Conservation (phyloP, 352 stramenopile species). For the Phytopythium cucurbitacearum region DNA sequence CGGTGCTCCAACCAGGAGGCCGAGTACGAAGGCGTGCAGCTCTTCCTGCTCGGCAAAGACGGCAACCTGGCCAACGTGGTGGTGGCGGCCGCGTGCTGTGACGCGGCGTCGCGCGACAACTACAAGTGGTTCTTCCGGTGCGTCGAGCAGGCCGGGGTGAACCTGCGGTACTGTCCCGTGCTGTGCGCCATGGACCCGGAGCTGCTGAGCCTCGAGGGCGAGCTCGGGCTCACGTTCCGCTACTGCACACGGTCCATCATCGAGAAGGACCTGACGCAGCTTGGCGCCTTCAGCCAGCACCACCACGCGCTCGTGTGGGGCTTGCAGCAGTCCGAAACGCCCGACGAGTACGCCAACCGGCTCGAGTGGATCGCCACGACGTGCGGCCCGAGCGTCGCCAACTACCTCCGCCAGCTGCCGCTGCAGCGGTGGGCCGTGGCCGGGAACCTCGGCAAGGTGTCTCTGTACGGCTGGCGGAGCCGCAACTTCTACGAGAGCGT, state of each 20-base stretch:
- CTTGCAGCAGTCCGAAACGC: conserved; percentile 36
- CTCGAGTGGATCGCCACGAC: conserved; percentile 50
- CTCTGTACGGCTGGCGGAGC: conserved; percentile 46
- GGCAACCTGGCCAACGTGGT: conserved; percentile 40
- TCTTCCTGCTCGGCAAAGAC: conserved; percentile 52
- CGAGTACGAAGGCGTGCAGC: conserved; percentile 37
- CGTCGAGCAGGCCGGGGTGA: conserved; percentile 33
- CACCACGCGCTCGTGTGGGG: conserved; percentile 51
- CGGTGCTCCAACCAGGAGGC: conserved; percentile 18
- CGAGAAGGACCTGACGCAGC: conserved; percentile 34
- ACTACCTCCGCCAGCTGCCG: conserved; percentile 32
- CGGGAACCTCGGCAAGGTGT: conserved; percentile 31
- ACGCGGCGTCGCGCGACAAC: conserved; percentile 34
- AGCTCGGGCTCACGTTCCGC: conserved; percentile 38
- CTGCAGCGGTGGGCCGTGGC: conserved; percentile 47
- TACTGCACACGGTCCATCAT: conserved; percentile 58
- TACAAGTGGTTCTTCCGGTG: conserved; percentile 49
- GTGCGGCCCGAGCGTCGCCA: conserved; percentile 34
- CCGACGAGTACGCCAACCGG: conserved; percentile 43
- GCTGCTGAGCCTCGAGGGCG: conserved; percentile 27
- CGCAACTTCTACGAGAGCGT: conserved; percentile 39
- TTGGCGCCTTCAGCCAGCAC: conserved; percentile 34
- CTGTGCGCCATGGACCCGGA: conserved; percentile 30
- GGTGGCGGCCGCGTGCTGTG: conserved; percentile 32
- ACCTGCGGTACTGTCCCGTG: conserved; percentile 38